phyloP scores from a whole-genome alignment of 768 basidiomycete species.

The Leccinum uliginosum region DNA sequence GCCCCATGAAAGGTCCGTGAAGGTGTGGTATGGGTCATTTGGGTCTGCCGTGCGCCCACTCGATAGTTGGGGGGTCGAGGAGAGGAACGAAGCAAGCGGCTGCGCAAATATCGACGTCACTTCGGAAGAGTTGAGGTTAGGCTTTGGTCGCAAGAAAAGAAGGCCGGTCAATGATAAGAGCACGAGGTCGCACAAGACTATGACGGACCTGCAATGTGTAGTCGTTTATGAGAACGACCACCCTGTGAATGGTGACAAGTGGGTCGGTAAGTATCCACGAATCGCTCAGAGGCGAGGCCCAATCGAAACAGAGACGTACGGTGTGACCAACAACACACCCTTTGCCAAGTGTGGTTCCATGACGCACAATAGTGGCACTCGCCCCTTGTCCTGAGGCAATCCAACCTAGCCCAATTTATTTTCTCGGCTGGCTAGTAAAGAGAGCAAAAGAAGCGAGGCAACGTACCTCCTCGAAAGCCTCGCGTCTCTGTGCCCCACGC shows the following conservation, averaged over 20 bases:
- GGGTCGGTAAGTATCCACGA: neutral
- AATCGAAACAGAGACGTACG: conserved; percentile 50
- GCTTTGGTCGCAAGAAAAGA: conserved; percentile 38
- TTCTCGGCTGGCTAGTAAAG: neutral
- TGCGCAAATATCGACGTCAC: conserved; percentile 83
- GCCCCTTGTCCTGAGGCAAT: conserved; percentile 64
- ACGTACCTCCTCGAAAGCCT: conserved; percentile 85
- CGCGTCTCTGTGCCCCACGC: conserved; percentile 53
- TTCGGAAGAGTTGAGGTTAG: conserved; percentile 74
- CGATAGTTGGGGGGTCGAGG: conserved; percentile 53
- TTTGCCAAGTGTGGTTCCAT: conserved; percentile 78
- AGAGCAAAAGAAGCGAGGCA: neutral
- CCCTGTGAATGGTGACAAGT: conserved; percentile 38
- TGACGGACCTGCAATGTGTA: conserved; percentile 57
- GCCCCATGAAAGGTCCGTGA: conserved; percentile 47
- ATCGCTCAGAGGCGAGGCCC: neutral
- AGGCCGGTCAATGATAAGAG: neutral
- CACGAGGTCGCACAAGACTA: neutral
- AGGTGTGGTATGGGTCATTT: conserved; percentile 54
- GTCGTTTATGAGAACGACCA: conserved; percentile 82
- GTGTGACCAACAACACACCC: conserved; percentile 72
- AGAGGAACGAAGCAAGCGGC: conserved; percentile 71
- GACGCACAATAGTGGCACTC: conserved; percentile 71
- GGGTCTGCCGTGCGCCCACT: conserved; percentile 52
- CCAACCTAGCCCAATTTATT: conserved; percentile 57